Evolutionary conservation across 305 asterid genomes (phyloP), one percentile per base, ranked within the genome.

Genomic region (Fraxinus velutina): DNA sequence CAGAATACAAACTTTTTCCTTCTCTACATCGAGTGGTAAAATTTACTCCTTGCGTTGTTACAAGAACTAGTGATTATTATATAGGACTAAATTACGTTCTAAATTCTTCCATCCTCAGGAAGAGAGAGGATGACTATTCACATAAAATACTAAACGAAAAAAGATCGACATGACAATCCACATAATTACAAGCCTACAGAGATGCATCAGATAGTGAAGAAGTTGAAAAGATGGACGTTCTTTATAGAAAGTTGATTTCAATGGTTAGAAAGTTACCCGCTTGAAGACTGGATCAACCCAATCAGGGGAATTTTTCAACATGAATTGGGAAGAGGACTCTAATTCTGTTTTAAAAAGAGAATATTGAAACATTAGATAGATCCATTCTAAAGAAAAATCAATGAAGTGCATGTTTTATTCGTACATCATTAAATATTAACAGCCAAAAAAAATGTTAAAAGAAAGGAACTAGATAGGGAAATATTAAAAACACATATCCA

Each of bases 271-370:
- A 9, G 17, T 79, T 83, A 88, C 91, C 88, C 83, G 84, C 29
- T 78, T 74, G 81, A 64, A 79, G 60, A 85, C 86, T 75, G 33
- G 70, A 66, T 83, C 84, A 44, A 86, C 72, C 93, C 93, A 90
- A 17, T 84, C 88, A 3, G 17, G 29, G 47, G 89, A 78, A 84
- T 78, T 86, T 9, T 78, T 32, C 84, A 68, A 24, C 13, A 79
- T 79, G 15, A 52, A 85, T 84, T 83, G 91, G 82, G 83, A 34
- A 84, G 73, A 57, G 55, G 90, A 75, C 37, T 80, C 88, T 12
- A 68, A 21, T 74, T 80, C 66, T 78, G 85, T 78, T 84, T 85
- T 10, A 80, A 34, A 73, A 15, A 73, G 68, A 62, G 62, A 47
- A 80, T 79, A 12, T 29, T 12, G 74, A 27, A 27, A 29, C 21